Conservation (phyloP, 2,329 filamentous ascomycete species). For the Madurella mycetomatis region DNA sequence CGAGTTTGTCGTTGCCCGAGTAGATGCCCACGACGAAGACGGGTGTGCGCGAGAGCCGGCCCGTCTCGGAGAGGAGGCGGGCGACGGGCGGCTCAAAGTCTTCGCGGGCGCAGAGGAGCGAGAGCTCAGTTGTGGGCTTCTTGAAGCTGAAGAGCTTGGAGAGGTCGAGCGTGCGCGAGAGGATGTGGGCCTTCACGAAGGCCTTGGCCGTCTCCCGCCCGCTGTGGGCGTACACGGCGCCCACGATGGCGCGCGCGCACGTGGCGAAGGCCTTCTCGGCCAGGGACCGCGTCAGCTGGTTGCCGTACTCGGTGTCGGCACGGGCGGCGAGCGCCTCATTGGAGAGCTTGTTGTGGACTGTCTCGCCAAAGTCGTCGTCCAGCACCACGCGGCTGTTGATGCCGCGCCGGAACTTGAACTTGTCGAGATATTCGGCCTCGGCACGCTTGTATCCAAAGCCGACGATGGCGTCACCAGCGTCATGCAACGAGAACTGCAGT, state of each 20-base stretch:
- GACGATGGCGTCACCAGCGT: slow-evolving; percentile 41
- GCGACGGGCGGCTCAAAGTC: slow-evolving; percentile 85
- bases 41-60: slow-evolving; percentile 74
- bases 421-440: slow-evolving; percentile 43
- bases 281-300: slow-evolving; percentile 23
- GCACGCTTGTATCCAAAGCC: slow-evolving; percentile 50
- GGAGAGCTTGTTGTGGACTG: slow-evolving; percentile 24
- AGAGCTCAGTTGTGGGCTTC: slow-evolving; percentile 77
- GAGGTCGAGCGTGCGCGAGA: slow-evolving; percentile 73
- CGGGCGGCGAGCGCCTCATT: slow-evolving; percentile 10
- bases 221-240: slow-evolving; percentile 79
- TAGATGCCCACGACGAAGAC: slow-evolving; percentile 94
- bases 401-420: slow-evolving; percentile 59
- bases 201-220: slow-evolving; percentile 73
- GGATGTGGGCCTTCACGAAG: slow-evolving; percentile 80
- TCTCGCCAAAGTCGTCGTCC: slow-evolving; percentile 80
- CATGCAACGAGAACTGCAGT: slow-evolving; percentile 67
- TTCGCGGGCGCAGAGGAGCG: slow-evolving; percentile 78
- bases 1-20: slow-evolving; percentile 84
- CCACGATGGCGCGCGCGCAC: slow-evolving; percentile 79
- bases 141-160: slow-evolving; percentile 77
- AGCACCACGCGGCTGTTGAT: slow-evolving; percentile 73
- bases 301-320: slow-evolving; percentile 24
- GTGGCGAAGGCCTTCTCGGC: slow-evolving; percentile 46
- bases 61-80: slow-evolving; percentile 84